Conservation (phyloP, 192 early-diverging fungal genomes). For the Podila epigama region DNA sequence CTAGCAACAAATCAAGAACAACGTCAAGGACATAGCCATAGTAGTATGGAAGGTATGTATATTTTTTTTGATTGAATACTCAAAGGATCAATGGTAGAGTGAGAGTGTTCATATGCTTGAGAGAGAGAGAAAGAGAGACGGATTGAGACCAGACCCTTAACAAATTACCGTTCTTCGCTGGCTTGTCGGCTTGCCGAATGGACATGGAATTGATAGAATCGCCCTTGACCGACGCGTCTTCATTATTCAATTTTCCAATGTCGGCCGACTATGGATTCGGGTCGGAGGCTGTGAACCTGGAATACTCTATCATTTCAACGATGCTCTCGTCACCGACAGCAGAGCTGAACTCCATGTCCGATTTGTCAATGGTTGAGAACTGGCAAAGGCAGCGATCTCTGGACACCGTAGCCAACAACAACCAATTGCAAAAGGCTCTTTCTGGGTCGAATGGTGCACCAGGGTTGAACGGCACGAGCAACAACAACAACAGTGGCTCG, state of each 20-base stretch:
- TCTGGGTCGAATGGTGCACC: slow-evolving; percentile 16
- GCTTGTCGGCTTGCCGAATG: too few species aligned
- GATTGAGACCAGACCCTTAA: background rate
- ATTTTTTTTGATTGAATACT: background rate
- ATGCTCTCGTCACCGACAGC: slow-evolving; percentile 81
- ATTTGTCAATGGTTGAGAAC: slow-evolving; percentile 47
- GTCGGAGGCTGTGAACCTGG: slow-evolving; percentile 87
- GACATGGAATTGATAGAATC: too few species aligned
- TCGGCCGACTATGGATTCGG: slow-evolving; percentile 76
- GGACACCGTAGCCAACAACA: slow-evolving; percentile 44
- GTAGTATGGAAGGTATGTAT: slow-evolving; percentile 20
- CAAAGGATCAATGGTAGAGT: too few species aligned
- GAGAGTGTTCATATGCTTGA: too few species aligned
- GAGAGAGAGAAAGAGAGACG: background rate
- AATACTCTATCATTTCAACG: slow-evolving; percentile 87
- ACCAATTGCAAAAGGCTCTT: slow-evolving; percentile 47
- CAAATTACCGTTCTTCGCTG: background rate
- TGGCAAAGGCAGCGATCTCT: slow-evolving; percentile 41
- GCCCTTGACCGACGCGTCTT: slow-evolving; percentile 23
- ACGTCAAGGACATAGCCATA: slow-evolving; percentile 14
- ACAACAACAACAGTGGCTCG: background rate
- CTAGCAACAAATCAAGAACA: slow-evolving; percentile 26
- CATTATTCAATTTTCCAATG: slow-evolving; percentile 42
- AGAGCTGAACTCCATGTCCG: slow-evolving; percentile 40
- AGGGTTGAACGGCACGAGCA: slow-evolving; percentile 16